Conservation (phyloP, 169 alveolate genomes). For the Cryptosporidium baileyi region DNA sequence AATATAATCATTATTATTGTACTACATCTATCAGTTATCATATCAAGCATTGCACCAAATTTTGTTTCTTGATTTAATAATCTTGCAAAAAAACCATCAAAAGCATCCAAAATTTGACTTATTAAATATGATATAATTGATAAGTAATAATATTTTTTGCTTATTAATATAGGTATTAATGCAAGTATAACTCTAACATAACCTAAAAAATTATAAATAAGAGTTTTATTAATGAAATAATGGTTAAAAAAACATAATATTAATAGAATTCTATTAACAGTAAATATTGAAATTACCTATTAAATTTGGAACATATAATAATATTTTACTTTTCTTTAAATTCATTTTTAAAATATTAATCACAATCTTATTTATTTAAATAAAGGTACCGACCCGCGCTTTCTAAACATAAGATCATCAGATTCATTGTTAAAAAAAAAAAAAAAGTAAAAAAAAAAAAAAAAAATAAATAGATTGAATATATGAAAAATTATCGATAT, state of each 20-base stretch:
- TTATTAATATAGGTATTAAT: conserved; percentile 13
- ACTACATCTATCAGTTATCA: conserved; percentile 65
- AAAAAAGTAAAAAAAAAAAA: too few relatives aligned
- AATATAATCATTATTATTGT: conserved; percentile 19
- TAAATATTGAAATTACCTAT: background rate
- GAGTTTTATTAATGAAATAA: background rate
- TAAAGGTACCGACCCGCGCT: too few relatives aligned
- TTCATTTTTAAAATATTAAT: background rate
- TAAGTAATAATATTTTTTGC: background rate
- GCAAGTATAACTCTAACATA: conserved; percentile 38
- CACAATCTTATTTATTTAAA: too few relatives aligned
- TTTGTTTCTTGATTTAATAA: conserved; percentile 27
- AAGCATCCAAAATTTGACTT: conserved; percentile 58
- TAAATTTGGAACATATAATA: conserved; percentile 16
- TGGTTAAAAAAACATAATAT: background rate
- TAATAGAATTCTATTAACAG: background rate
- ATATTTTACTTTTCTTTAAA: too few relatives aligned
- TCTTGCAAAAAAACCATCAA: conserved; percentile 62
- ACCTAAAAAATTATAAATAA: background rate
- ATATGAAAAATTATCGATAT: too few relatives aligned
- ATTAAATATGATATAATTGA: conserved; percentile 5
- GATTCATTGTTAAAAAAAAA: too few relatives aligned
- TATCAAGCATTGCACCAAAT: conserved; percentile 60
- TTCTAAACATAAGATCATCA: too few relatives aligned
- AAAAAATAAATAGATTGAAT: too few relatives aligned